Evolutionary conservation across 768 basidiomycete species (phyloP), one percentile per base, ranked within the genome.

Genomic region (Galerina marginata): DNA sequence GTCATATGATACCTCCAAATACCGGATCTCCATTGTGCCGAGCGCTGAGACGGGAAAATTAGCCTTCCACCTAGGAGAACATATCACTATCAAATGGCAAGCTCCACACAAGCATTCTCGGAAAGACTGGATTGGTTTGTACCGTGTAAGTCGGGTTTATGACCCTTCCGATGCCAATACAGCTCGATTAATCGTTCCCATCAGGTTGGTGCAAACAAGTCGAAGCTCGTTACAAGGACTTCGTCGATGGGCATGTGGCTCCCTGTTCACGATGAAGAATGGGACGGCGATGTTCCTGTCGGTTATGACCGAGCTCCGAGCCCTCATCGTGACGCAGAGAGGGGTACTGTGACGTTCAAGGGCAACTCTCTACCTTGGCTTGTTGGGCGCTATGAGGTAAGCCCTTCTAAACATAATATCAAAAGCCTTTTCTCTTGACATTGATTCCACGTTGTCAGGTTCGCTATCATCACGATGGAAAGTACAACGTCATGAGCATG

Each of bases 91-190:
- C 47, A 83, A 84, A 48, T 99, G 96, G 96, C 86, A 87, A 64
- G 96, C 93, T 1, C 96, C 96, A 1, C 75, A 79, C 38, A 83
- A 86, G 55, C 96, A 98, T 70, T 96, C 95, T 11, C 83, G 92
- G 11, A 87, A 88, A 66, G 97, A 99, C 72, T 99, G 97, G 97
- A 91, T 99, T 68, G 97, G 96, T 12, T 85, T 98, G 25, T 95
- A 95, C 71, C 83, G 90, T 71, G 92, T 92, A 66, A 42, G 79
- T 70, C 48, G 51, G 49, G 2, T 12, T 23, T 53, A 48, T 36
- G 56, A 53, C 51, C 11, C 47, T 49, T 62, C 51, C 53, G 15
- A 40, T 61, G 23, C 53, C 25, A 49, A 26, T 26, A n/a, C 39
- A 40, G 25, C 9, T 58, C 51, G 50, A 55, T 50, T 56, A 36